phyloP scores from a whole-genome alignment of 345 rosid species.

The Citrus reticulata region DNA sequence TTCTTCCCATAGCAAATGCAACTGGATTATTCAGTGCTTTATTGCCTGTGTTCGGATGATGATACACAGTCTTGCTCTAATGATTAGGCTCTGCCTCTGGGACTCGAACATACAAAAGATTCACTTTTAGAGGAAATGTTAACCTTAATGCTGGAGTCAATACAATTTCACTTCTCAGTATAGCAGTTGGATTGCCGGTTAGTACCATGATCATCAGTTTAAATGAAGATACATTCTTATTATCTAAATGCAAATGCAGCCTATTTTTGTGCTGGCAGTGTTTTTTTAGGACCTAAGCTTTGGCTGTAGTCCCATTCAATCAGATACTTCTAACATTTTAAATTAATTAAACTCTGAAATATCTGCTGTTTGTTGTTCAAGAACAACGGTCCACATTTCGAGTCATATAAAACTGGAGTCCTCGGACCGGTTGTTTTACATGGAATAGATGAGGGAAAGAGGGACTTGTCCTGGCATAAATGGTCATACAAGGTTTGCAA shows the following conservation, averaged over 20 bases:
- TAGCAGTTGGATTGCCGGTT: constrained; percentile 48
- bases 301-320: background rate
- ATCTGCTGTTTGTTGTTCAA: constrained; percentile 21
- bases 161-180: constrained; percentile 41
- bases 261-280: background rate
- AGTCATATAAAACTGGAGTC: constrained; percentile 68
- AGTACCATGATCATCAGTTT: constrained; percentile 12
- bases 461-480: constrained; percentile 70
- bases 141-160: constrained; percentile 37
- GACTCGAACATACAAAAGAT: constrained; percentile 34
- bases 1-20: background rate
- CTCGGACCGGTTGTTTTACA: constrained; percentile 59
- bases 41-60: background rate
- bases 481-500: constrained; percentile 77
- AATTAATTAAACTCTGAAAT: background rate
- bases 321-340: background rate
- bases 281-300: background rate
- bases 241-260: background rate
- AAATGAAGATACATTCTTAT: background rate
- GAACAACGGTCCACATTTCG: constrained; percentile 72
- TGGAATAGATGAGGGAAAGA: constrained; percentile 61
- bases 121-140: constrained; percentile 35
- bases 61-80: background rate
- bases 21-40: background rate
- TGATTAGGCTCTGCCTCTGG: constrained; percentile 72